Evolutionary conservation across 805 yeast species (phyloP), one percentile per base, ranked within the genome.

Genomic region (Ogataea glucozyma): DNA sequence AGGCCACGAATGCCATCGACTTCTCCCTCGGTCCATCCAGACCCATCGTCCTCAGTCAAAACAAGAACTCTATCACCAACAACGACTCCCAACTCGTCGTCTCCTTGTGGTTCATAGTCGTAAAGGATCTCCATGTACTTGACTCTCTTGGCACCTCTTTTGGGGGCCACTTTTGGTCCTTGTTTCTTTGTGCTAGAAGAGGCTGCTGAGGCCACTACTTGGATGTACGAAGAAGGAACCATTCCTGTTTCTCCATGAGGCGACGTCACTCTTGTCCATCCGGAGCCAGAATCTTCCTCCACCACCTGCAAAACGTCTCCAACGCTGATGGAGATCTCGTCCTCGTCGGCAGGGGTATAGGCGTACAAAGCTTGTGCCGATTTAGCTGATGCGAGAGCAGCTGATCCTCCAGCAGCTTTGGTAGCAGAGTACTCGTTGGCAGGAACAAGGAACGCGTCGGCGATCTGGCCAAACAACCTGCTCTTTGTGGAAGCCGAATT

Each of bases 11-110:
- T 50, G 0, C 91, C 93, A 49, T 79, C 70, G 6, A 84, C 46
- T 58, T 86, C 91, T 10, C 97, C 98, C 52, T 82, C 85, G 2
- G 97, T 90, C 99, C 99, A 93, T 0, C 99, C 99, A 29, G 76
- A 75, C 8, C 88, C 90, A 51, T 84, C 86, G 40, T 83, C 85
- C 38, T 81, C 87, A 21, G 75, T 81, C 1, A 85, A 56, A 10
- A 93, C 74, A 9, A 75, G 72, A 14, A 93, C 77, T 41, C 71
- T 72, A 48, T 91, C 97, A 2, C 96, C 97, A 0, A 76, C 82
- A 6, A 51, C 55, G 16, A 93, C 78, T 16, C 77, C 73, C 44
- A 93, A 62, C 64, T 93, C 99, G 54, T 86, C 91, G 19, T 77
- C 83, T 10, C 88, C 93, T 46, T 79, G 83, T 0, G 95, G 90